Evolutionary conservation across 2,329 filamentous ascomycete genomes (phyloP).

Genomic region (Apiospora malaysiana): DNA sequence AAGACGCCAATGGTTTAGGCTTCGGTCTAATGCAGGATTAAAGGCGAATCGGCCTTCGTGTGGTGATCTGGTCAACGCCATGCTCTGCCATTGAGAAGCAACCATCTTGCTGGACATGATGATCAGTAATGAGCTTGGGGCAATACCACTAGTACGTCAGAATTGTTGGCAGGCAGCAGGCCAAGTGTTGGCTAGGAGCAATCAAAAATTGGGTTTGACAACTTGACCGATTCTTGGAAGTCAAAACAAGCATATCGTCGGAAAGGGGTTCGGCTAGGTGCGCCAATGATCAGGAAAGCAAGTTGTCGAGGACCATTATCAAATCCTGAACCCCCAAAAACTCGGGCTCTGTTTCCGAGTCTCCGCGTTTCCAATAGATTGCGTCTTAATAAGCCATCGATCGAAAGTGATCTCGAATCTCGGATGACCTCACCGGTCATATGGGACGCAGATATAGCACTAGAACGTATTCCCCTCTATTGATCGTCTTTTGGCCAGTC

Average conservation of each 20-base stretch:
- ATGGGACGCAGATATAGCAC: background rate
- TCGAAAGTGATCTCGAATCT: background rate
- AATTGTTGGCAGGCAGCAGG: background rate
- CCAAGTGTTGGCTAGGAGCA: background rate
- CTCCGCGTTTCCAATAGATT: constrained; percentile 5
- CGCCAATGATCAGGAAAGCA: background rate
- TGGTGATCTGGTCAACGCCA: background rate
- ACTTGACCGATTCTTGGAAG: background rate
- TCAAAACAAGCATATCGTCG: background rate
- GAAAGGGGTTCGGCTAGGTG: background rate
- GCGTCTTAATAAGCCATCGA: constrained; percentile 15
- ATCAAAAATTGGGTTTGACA: background rate
- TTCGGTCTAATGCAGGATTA: constrained; percentile 8
- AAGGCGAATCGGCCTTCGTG: background rate
- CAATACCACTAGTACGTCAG: background rate
- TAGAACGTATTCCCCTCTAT: background rate
- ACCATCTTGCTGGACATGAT: background rate
- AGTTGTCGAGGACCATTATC: background rate
- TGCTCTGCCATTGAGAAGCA: background rate
- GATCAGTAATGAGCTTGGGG: background rate
- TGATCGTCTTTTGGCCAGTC: background rate
- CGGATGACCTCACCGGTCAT: constrained; percentile 5
- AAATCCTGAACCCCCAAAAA: too few species aligned
- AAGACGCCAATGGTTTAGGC: background rate
- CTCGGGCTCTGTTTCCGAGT: background rate